Evolutionary conservation across 169 alveolate genomes (phyloP).

Genomic region (Cystoisospora suis): DNA sequence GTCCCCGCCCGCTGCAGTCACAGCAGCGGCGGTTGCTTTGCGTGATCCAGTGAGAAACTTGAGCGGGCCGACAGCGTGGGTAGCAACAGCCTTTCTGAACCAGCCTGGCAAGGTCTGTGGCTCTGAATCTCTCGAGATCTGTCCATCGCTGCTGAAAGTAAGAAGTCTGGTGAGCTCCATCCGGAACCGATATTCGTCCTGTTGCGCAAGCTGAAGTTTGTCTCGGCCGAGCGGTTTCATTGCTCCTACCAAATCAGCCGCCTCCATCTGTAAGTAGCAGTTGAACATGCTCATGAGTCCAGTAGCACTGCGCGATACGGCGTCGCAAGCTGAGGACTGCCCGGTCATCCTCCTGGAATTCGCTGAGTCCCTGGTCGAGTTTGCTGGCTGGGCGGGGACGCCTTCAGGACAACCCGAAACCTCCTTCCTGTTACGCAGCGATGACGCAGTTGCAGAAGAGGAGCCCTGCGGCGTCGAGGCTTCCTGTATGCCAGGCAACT

Average conservation of each 20-base stretch:
- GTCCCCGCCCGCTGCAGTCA: slow-evolving; percentile 17
- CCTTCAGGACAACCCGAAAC: too few relatives aligned
- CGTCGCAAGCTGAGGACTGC: not conserved
- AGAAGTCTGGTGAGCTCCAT: not conserved
- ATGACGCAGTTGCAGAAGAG: too few relatives aligned
- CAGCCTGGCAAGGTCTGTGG: not conserved
- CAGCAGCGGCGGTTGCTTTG: not conserved
- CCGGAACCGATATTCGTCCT: not conserved
- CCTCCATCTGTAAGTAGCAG: slow-evolving; percentile 64
- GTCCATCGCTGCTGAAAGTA: not conserved
- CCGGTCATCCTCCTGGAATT: not conserved
- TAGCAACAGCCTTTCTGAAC: not conserved
- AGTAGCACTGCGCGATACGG: not conserved
- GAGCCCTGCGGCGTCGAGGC: too few relatives aligned
- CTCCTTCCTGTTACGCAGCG: too few relatives aligned
- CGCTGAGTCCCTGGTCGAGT: not conserved
- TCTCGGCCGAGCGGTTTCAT: slow-evolving; percentile 41
- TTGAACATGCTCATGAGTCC: slow-evolving; percentile 45
- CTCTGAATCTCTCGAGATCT: not conserved
- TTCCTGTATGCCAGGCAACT: not conserved
- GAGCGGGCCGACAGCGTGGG: not conserved
- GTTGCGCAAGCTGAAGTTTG: not conserved
- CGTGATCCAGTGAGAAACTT: not conserved
- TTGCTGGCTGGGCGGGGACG: not conserved
- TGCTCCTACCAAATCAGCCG: slow-evolving; percentile 59